Evolutionary conservation across 2,329 filamentous ascomycete species (phyloP).

Genomic region (Knoxdaviesia proteae): DNA sequence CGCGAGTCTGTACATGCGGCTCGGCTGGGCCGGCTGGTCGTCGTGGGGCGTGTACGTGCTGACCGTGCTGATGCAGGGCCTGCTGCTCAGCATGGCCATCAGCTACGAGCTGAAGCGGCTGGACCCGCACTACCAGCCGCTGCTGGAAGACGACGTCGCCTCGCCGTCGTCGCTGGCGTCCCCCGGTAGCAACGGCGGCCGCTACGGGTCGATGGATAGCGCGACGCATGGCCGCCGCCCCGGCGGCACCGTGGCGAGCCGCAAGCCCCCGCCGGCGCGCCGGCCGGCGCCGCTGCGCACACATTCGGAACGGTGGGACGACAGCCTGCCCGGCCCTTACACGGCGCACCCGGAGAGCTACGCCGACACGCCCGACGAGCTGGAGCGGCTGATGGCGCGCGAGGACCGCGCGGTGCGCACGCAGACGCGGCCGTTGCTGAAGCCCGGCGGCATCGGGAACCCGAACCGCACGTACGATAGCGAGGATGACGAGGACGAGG

Average conservation of each 20-base stretch:
- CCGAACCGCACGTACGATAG: slow-evolving; percentile 9
- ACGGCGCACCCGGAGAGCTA: slow-evolving; percentile 31
- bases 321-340: slow-evolving; percentile 27
- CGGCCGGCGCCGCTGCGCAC: slow-evolving; percentile 20
- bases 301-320: slow-evolving; percentile 29
- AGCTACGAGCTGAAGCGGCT: slow-evolving; percentile 39
- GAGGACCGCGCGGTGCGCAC: slow-evolving; percentile 28
- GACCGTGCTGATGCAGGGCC: slow-evolving; percentile 69
- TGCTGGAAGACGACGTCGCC: background rate
- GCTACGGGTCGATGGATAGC: slow-evolving; percentile 8
- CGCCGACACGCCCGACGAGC: slow-evolving; percentile 27
- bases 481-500: too few species aligned
- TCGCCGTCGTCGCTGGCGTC: slow-evolving; percentile 10
- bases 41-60: slow-evolving; percentile 85
- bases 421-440: slow-evolving; percentile 28
- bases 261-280: slow-evolving; percentile 10
- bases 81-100: slow-evolving; percentile 59
- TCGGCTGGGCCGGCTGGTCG: slow-evolving; percentile 77
- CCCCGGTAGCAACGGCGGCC: slow-evolving; percentile 11
- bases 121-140: background rate
- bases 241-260: slow-evolving; percentile 9
- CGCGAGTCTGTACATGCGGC: slow-evolving; percentile 55
- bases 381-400: slow-evolving; percentile 26
- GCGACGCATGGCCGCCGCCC: slow-evolving; percentile 11
- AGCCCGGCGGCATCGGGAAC: slow-evolving; percentile 27